phyloP scores from a whole-genome alignment of 768 basidiomycete species.

The Tricholoma bakamatsutake region DNA sequence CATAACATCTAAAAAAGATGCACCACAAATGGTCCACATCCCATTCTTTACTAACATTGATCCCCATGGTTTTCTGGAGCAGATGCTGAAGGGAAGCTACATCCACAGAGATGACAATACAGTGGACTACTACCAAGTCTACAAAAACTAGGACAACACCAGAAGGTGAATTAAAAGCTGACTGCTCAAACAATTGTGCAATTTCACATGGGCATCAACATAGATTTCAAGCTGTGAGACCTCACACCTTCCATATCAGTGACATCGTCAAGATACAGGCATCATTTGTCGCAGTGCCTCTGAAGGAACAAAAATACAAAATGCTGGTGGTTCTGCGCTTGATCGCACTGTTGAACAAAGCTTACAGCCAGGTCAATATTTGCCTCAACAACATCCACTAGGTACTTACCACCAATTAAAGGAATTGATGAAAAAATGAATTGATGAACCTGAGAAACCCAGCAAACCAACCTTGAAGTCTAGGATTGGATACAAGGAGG shows the following conservation, averaged over 20 bases:
- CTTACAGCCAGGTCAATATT: background rate
- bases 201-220: background rate
- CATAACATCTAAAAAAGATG: background rate
- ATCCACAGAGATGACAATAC: background rate
- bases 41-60: background rate
- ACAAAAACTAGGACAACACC: background rate
- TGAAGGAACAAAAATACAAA: background rate
- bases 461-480: background rate
- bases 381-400: background rate
- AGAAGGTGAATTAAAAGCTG: background rate
- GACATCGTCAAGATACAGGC: background rate
- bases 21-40: conserved; percentile 1
- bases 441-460: background rate
- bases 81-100: background rate
- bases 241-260: background rate
- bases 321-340: background rate
- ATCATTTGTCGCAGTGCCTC: background rate
- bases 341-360: background rate
- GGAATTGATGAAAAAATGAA: background rate
- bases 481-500: background rate
- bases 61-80: background rate
- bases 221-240: background rate
- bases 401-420: background rate
- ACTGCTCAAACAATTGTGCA: background rate
- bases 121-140: background rate